Conservation (phyloP, 331 rosid genomes). For the Erythrophleum ivorense region DNA sequence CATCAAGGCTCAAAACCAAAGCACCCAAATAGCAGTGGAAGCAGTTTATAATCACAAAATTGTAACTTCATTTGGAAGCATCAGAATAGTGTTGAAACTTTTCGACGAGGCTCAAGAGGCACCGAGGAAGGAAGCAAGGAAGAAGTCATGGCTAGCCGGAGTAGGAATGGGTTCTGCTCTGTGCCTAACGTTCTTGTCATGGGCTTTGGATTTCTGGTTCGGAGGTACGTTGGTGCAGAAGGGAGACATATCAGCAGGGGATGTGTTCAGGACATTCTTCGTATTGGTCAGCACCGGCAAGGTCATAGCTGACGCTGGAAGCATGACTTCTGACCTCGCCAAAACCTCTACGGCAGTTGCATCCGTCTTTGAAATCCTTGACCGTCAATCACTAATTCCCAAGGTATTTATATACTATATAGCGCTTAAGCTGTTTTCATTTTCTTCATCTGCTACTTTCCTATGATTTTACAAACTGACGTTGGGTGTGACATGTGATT, state of each 20-base stretch:
- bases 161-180: constrained; percentile 98
- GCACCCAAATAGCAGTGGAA: constrained; percentile 92
- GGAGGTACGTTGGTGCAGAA: constrained; percentile 79
- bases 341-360: constrained; percentile 83
- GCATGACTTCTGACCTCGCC: constrained; percentile 97
- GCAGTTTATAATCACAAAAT: constrained; percentile 90
- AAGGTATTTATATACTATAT: constrained; percentile 49
- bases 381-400: constrained; percentile 77
- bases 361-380: constrained; percentile 86
- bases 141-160: constrained; percentile 92
- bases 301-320: constrained; percentile 98
- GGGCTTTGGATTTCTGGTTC: constrained; percentile 98
- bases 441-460: neutral
- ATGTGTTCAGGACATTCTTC: constrained; percentile 90
- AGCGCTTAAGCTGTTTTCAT: neutral
- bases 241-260: constrained; percentile 87
- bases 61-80: constrained; percentile 81
- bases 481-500: neutral
- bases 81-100: constrained; percentile 58
- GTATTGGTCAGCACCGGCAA: constrained; percentile 91
- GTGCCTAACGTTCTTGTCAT: constrained; percentile 90
- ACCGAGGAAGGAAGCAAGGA: constrained; percentile 80
- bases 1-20: constrained; percentile 78
- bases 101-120: constrained; percentile 88
- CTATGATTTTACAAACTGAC: neutral